phyloP scores from a whole-genome alignment of 208 protist species.

The Acanthamoeba divionensis region DNA sequence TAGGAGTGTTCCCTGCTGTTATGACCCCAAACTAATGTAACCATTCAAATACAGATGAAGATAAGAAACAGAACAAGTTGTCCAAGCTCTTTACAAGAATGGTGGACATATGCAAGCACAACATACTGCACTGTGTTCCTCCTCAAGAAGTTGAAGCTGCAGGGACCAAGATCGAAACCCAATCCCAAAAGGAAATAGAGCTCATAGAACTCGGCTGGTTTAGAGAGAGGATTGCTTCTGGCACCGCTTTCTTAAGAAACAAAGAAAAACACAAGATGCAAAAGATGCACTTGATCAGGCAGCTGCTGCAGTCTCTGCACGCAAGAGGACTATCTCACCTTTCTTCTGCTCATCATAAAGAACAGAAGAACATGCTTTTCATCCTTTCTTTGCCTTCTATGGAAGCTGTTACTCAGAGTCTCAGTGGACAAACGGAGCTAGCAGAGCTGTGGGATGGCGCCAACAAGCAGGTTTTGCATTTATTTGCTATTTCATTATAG shows the following conservation, averaged over 20 bases:
- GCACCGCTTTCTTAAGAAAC: not conserved
- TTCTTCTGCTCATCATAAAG: not conserved
- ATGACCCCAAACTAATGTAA: no score
- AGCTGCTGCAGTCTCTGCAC: constrained; percentile 34
- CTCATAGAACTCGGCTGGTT: constrained; percentile 8
- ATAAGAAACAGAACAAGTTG: constrained; percentile 46
- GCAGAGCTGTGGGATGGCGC: not conserved
- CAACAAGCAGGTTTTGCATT: not conserved
- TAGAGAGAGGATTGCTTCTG: not conserved
- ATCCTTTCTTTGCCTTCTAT: constrained; percentile 34
- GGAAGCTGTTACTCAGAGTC: not conserved
- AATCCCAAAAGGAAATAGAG: not conserved
- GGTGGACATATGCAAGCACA: constrained; percentile 17
- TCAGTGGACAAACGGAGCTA: not conserved
- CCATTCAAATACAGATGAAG: not conserved
- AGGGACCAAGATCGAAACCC: not conserved
- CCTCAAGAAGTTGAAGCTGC: not conserved
- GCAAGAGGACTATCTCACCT: not conserved
- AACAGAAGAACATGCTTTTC: constrained; percentile 28
- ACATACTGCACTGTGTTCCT: constrained; percentile 46
- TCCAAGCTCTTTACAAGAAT: constrained; percentile 11
- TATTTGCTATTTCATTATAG: not conserved
- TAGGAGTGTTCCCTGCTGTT: no score
- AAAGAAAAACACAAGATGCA: constrained; percentile 18
- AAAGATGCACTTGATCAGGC: constrained; percentile 35